Base-by-base conservation (phyloP, 768 basidiomycete species). In the Lactarius akahatsu region DNA sequence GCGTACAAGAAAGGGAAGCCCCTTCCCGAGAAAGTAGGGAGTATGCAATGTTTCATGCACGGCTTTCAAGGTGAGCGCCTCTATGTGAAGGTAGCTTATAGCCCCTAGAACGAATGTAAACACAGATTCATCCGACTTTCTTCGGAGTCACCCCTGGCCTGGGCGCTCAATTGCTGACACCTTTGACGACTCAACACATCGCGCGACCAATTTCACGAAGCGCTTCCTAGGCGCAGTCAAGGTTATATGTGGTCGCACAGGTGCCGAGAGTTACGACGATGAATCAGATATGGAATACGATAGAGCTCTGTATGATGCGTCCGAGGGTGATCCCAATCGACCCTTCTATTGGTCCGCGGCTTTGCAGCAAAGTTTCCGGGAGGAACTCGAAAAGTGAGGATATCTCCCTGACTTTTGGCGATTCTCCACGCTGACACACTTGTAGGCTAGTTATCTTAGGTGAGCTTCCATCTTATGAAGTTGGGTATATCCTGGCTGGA, bases 21-120 rank as follows among this genome's bases (percentile, higher is more conserved):
- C 1, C 75, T 95, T 23, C 92, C 92, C 28, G 91, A 91, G 66
- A 96, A 96, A 78, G 88, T 94, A 59, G 94, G 94, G 9, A 92
- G 90, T 71, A 88, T 94, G 86, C 94, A 96, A 72, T 87, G 86
- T 62, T 96, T 96, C 77, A 77, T 95, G 72, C 85, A 92, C 70
- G 93, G 94, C 16, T 96, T 82, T 72, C 84, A 86, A 78, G 92
- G 92, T 86, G 71, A 34, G 36, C 45, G 38, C 59, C 45, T 52
- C 7, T 30, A 59, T 28, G 10, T 32, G 36, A 62, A 18, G 45
- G 30, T 1, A 10, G 32, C 8, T 36, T 59, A 30, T 4, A 28
- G 59, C 41, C 41, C n/a, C 18, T 61, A 36, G 55, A 18, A 20
- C 61, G 26, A 34, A 20, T 36, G 11, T 28, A 32, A 47, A 18